phyloP scores from a whole-genome alignment of 768 basidiomycete genomes.

The Boletus tylopilopsis region DNA sequence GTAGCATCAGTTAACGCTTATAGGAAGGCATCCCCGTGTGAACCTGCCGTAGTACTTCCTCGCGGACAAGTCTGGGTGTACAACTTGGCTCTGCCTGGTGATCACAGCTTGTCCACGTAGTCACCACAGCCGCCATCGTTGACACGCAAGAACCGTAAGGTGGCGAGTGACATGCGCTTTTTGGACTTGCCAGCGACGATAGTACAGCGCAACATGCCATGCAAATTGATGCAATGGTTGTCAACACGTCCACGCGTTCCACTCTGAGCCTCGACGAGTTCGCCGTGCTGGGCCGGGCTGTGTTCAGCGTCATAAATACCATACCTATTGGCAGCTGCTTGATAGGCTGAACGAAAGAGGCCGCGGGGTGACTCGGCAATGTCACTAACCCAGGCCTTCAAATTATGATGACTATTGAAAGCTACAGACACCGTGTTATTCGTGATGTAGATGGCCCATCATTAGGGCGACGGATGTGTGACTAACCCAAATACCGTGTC shows the following conservation, averaged over 20 bases:
- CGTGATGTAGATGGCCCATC: conserved; percentile 1
- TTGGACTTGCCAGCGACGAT: neutral
- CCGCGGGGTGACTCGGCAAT: conserved; percentile 15
- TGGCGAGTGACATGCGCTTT: neutral
- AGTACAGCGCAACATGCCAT: conserved; percentile 1
- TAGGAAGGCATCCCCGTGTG: too few relatives aligned
- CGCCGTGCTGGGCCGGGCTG: neutral
- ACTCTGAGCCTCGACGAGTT: neutral
- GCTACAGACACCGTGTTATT: conserved; percentile 14
- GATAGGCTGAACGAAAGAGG: conserved; percentile 12
- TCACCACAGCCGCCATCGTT: conserved; percentile 10
- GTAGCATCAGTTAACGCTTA: too few relatives aligned
- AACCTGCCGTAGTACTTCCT: neutral
- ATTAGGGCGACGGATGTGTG: neutral
- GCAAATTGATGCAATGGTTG: neutral
- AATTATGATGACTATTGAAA: too few relatives aligned
- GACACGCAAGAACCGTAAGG: neutral
- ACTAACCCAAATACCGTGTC: conserved; percentile 4
- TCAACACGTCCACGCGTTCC: neutral
- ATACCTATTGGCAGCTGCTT: conserved; percentile 5
- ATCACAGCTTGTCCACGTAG: conserved; percentile 16
- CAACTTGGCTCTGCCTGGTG: neutral
- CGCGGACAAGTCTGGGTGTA: too few relatives aligned
- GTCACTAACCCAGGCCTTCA: too few relatives aligned
- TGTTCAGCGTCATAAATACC: conserved; percentile 7